Conservation (phyloP, 169 alveolate genomes). For the Amoebophrya sp. region DNA sequence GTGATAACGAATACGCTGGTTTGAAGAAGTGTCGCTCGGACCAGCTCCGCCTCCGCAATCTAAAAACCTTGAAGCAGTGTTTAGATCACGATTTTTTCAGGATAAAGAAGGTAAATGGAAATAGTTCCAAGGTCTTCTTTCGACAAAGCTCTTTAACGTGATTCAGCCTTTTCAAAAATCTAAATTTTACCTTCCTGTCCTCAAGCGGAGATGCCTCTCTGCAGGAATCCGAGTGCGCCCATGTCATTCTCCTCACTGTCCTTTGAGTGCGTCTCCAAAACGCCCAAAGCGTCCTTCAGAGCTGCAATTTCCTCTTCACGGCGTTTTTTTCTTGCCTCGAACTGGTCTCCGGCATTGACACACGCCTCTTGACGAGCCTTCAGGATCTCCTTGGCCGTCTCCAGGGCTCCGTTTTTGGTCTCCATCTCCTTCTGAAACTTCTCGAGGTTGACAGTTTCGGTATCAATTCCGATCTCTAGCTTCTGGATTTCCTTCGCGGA, state of each 20-base stretch:
- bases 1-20: no score
- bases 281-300: neutral
- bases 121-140: no score
- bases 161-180: no score
- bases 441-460: neutral
- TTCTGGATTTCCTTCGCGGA: neutral
- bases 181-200: no score
- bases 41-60: no score
- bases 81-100: no score
- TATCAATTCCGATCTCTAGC: neutral
- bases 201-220: no score
- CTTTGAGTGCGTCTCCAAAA: neutral
- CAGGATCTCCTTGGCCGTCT: neutral
- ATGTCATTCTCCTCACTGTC: neutral
- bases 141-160: no score
- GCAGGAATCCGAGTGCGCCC: neutral
- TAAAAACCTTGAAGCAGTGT: no score
- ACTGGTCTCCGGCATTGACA: conserved; percentile 18
- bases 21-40: no score
- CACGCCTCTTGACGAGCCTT: conserved; percentile 17
- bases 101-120: no score
- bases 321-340: neutral
- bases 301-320: neutral
- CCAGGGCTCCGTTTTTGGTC: neutral
- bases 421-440: neutral